phyloP scores from a whole-genome alignment of 1,284 basidiomycete species.

The Trametes sp. region DNA sequence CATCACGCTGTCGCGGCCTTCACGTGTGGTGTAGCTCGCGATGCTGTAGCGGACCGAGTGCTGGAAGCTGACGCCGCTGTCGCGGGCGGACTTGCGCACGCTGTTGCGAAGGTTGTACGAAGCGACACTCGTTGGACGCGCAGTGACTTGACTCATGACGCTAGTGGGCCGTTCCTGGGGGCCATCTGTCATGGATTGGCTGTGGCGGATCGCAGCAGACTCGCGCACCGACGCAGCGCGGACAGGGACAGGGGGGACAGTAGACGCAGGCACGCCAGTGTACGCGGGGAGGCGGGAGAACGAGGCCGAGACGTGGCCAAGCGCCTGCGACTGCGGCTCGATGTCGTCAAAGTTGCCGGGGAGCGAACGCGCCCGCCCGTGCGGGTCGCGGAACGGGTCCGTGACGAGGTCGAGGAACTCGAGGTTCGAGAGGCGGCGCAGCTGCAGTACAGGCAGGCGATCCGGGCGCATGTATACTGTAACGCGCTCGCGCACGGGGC shows the following conservation, averaged over 20 bases:
- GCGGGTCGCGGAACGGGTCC: constrained; percentile 32
- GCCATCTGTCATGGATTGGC: constrained; percentile 11
- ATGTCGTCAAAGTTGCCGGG: constrained; percentile 21
- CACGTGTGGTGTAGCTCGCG: background rate
- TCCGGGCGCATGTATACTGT: constrained; percentile 59
- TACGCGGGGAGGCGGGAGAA: constrained; percentile 25
- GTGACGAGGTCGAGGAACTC: constrained; percentile 43
- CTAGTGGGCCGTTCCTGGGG: constrained; percentile 11
- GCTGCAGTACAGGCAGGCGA: constrained; percentile 61
- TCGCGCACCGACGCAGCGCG: constrained; percentile 7
- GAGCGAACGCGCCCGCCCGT: constrained; percentile 28
- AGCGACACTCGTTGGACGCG: constrained; percentile 7
- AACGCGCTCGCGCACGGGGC: constrained; percentile 51
- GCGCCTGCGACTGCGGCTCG: background rate
- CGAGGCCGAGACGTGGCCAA: constrained; percentile 20
- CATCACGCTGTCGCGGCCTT: constrained; percentile 6
- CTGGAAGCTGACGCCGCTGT: constrained; percentile 23
- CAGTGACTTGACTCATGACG: constrained; percentile 8
- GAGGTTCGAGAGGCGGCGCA: constrained; percentile 64
- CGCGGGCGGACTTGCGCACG: too few relatives aligned
- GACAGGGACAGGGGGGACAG: background rate
- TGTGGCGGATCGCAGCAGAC: constrained; percentile 7
- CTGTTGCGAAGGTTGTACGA: constrained; percentile 19
- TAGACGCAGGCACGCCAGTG: background rate
- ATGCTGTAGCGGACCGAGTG: constrained; percentile 9